Evolutionary conservation across 2,329 filamentous ascomycete species (phyloP), one percentile per base, ranked within the genome.

Genomic region (Verticillium isaacii): DNA sequence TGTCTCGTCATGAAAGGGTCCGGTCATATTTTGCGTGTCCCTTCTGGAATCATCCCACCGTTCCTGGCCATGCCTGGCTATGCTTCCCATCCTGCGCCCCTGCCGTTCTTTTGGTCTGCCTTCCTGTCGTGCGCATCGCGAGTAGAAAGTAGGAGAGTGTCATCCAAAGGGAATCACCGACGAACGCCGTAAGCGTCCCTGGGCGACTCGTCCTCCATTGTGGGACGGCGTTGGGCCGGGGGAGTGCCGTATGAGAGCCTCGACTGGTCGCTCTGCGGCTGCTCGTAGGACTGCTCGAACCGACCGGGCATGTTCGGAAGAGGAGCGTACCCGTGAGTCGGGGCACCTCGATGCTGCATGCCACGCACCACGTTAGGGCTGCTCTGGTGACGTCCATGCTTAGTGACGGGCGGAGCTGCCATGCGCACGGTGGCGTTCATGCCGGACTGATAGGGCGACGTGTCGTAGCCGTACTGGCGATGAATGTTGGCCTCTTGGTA

Each of bases 321-420:
- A 15, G 63, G 57, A 2, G 64, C 56, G 41, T 66, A 66, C 25
- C 60, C 65, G 58, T 64, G 64, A 55, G 61, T 54, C 5, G 64
- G 62, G 14, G 64, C 59, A 45, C 61, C 57, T 39, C 61, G 61
- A 23, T 64, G 63, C 32, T 32, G 25, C 64, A 65, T 63, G 19
- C 39, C 57, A 58, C 63, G 63, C 25, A 62, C 61, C 39, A 62
- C 63, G 41, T 59, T 65, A 4, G 54, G 54, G 23, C 54, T 56
- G 60, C 72, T 75, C 62, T 72, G 72, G 45, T 73, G 71, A 23
- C 72, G 72, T 5, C 58, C 60, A 60, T 75, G 72, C 50, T 68
- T 66, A 41, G 60, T 62, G 56, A 57, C 57, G 19, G 60, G 52
- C 39, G n/a, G 62, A 58, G 12, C 58, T 57, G 23, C 61, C 41